Evolutionary conservation across 352 stramenopile genomes (phyloP), one percentile per base, ranked within the genome.

Genomic region (Phytophthora pistaciae): DNA sequence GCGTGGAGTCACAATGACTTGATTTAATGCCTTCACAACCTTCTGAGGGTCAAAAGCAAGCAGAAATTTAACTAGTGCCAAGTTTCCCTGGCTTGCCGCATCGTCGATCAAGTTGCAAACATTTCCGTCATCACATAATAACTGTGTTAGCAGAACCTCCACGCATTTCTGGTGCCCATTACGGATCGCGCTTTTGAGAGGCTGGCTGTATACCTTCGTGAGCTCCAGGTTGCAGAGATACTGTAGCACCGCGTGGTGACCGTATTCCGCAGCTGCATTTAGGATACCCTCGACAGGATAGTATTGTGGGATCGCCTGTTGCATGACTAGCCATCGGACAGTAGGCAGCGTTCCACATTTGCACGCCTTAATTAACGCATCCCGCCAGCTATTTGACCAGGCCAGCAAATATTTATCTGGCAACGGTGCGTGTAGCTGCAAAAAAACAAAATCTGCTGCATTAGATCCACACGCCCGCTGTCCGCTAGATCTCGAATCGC

Each of bases 361-460:
- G 21, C 63, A 59, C 10, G 54, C 63, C 25, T 14, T 63, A 27
- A 14, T 16, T 16, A 58, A 27, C 1, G 54, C 63, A 14, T 56
- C 29, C 1, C 8, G 23, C 63, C 63, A 69, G 25, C 31, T 52
- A 3, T 42, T 3, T 13, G 33, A 38, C 33, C 33, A 23, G 27
- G 42, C 50, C 5, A 5, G 7, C 2, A 18, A 8, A 56, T 16
- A n/a, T n/a, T 7, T 8, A 20, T 48, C 18, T 50, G 8, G 21
- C 4, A 29, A 2, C 20, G 64, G 25, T 1, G 36, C 60, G 14
- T 70, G 46, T 14, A 66, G 48, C 5, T 52, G 36, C 20, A 60
- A n/a, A n/a, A n/a, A n/a, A n/a, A n/a, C n/a, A n/a, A 27, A 21
- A 67, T 56, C 40, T 64, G 57, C 57, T 68, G 38, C 65, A 72